Evolutionary conservation across 1,284 basidiomycete species (phyloP).

Genomic region (Tilletia walkeri): DNA sequence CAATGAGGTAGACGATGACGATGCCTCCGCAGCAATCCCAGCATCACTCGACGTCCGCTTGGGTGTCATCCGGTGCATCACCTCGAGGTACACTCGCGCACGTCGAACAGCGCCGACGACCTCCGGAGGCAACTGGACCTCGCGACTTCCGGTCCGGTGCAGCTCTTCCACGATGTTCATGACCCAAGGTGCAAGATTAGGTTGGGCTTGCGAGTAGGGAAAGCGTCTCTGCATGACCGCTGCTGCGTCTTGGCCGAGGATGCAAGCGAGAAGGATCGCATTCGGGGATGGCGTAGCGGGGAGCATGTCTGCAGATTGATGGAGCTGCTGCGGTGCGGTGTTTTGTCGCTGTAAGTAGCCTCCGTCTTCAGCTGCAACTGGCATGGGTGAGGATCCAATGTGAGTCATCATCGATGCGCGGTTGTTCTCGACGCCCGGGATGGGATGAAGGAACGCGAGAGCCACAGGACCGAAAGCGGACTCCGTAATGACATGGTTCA

Average conservation of each 20-base stretch:
- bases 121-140: conserved; percentile 26
- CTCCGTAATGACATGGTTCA: background rate
- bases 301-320: background rate
- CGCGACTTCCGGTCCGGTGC: conserved; percentile 16
- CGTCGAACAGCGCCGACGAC: conserved; percentile 22
- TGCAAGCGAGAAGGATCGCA: conserved; percentile 11
- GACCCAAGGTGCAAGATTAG: conserved; percentile 10
- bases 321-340: background rate
- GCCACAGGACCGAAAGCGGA: conserved; percentile 11
- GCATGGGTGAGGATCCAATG: background rate
- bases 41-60: conserved; percentile 3
- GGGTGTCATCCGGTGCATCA: background rate
- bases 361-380: conserved; percentile 1
- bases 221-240: conserved; percentile 14
- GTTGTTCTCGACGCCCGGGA: background rate
- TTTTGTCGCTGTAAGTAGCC: background rate
- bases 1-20: background rate
- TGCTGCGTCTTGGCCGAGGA: conserved; percentile 20
- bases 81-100: conserved; percentile 22
- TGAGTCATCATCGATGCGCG: too few relatives aligned
- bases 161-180: conserved; percentile 19
- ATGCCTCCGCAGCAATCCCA: background rate
- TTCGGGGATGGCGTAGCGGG: background rate
- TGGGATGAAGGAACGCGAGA: background rate
- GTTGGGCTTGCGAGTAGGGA: conserved; percentile 11